These are phyloP conservation scores for Kondoa subrosea DNA, from an alignment of 768 basidiomycete species.

Conservation along the genomic window DNA sequence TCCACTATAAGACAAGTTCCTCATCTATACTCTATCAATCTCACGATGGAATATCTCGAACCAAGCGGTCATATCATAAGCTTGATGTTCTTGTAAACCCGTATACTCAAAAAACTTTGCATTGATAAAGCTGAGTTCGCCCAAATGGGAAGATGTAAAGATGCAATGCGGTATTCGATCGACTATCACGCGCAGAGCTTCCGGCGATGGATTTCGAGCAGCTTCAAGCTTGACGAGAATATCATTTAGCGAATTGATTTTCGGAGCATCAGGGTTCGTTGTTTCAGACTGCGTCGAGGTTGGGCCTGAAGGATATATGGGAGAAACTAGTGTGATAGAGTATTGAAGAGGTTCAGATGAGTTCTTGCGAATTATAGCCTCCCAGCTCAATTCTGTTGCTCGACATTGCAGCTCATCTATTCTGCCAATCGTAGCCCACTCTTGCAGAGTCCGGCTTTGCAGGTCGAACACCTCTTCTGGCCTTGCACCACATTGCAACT, in stretches of 20 bases:
- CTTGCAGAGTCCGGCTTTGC: not conserved
- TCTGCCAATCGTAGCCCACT: not conserved
- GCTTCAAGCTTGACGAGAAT: not conserved
- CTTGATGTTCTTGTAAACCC: not conserved
- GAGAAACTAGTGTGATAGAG: not conserved
- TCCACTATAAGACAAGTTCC: no score
- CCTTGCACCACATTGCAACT: no score
- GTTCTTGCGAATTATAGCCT: not conserved
- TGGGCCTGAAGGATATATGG: no score
- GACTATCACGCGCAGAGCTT: not conserved
- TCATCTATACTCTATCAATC: no score
- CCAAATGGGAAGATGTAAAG: not conserved
- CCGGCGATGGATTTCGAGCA: not conserved
- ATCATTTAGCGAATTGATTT: not conserved
- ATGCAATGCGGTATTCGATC: not conserved
- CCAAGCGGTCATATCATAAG: not conserved
- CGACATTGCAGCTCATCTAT: not conserved
- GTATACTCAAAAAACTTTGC: not conserved
- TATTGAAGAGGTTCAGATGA: not conserved
- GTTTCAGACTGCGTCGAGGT: no score
- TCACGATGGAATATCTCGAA: slow-evolving; percentile 11
- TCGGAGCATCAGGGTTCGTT: not conserved
- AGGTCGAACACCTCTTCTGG: not conserved
- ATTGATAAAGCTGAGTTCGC: not conserved
- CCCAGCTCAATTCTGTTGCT: not conserved